phyloP scores from a whole-genome alignment of 2,329 filamentous ascomycete species.

The Exophiala lecanii-corni region DNA sequence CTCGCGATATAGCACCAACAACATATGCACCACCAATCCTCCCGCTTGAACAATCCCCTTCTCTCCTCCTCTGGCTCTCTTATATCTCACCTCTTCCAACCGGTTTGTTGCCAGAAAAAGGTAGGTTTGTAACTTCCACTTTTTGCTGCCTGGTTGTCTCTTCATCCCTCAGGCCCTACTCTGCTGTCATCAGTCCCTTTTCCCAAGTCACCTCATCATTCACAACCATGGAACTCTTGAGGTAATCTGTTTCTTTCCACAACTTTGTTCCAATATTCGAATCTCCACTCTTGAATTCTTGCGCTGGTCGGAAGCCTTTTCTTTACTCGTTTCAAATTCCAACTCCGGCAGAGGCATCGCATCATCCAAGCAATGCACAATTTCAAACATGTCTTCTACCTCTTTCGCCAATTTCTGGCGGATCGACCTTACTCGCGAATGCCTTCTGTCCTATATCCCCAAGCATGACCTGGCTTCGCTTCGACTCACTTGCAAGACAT shows the following conservation, averaged over 20 bases:
- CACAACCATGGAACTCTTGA: conserved; percentile 8
- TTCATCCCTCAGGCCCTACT: conserved; percentile 6
- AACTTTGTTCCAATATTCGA: too few species aligned
- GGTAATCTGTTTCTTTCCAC: conserved; percentile 13
- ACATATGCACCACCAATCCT: conserved; percentile 11
- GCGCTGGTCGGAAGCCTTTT: conserved; percentile 4
- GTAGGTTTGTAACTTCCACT: conserved; percentile 8
- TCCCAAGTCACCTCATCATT: conserved; percentile 2
- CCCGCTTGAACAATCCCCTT: background rate
- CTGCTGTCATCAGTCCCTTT: conserved; percentile 4
- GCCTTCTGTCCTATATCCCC: conserved; percentile 30
- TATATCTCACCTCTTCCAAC: conserved; percentile 7
- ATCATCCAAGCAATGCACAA: conserved; percentile 13
- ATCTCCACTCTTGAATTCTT: conserved; percentile 23
- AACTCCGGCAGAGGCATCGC: too few species aligned
- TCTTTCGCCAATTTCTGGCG: conserved; percentile 35
- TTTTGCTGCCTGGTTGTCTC: conserved; percentile 9
- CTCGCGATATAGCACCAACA: conserved; percentile 25
- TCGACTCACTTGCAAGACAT: conserved; percentile 35
- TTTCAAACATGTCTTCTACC: conserved; percentile 19
- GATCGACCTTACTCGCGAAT: conserved; percentile 32
- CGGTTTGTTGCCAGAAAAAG: conserved; percentile 3
- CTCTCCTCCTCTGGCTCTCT: conserved; percentile 3
- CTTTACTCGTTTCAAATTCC: too few species aligned
- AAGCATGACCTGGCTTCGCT: conserved; percentile 33